Base-by-base conservation (phyloP, 192 early-diverging fungal species). In the Thamnidium elegans region DNA sequence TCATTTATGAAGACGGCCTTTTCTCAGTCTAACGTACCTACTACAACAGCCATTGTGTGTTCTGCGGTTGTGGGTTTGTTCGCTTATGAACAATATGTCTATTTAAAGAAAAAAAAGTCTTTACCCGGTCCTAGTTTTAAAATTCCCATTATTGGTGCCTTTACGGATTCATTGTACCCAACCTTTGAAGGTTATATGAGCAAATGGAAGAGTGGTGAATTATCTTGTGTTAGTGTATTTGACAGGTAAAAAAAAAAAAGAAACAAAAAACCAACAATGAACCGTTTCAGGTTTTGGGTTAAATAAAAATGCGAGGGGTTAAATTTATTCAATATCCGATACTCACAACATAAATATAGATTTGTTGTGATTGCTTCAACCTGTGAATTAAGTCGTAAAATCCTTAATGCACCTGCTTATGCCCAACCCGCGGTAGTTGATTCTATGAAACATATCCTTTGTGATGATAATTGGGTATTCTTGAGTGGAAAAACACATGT, bases 281-380 rank as follows among this genome's bases (percentile, higher is more conserved):
- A n/a, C 26, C 26, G 26, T 26, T 26, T 26, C 26, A 26, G 3
- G 26, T 26, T 26, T 26, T 26, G 26, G 26, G 26, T 26, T 26
- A 26, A 19, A 19, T 7, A 14, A 48, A 48, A 19, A 48, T 48
- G 46, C 15, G 17, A 17, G 17, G 46, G 17, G 46, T 17, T 19
- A 48, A 17, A 0, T 48, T 39, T 17, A 0, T 26, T 26, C 14
- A 54, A 23, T 23, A 6, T 54, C 17, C 23, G n/a, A 30, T 13
- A 14, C 5, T 26, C 34, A 30, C n/a, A 26, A 26, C 26, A 26
- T 3, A 45, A 17, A 51, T n/a, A n/a, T 60, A 74, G 77, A 62
- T 78, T 78, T 62, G 66, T 78, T 30, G 77, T 78, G 6, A 75
- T 78, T 63, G 73, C 75, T 48, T 78, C 77, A 2, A 65, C 77